These are phyloP conservation scores for Phialemoniopsis sp. DNA, from an alignment of 2,329 filamentous ascomycete species.

Conservation along the genomic window DNA sequence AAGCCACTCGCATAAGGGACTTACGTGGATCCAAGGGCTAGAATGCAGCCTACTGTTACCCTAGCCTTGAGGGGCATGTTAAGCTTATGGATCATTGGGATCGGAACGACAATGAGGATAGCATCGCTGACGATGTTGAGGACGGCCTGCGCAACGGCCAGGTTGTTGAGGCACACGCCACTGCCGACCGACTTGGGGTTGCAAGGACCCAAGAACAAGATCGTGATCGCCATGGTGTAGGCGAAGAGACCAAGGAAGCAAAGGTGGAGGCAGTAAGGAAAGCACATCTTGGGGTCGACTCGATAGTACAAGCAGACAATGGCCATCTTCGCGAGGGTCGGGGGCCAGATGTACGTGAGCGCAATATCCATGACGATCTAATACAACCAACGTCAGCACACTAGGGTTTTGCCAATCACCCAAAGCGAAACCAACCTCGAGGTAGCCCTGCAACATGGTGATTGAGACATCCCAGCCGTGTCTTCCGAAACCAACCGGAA, in stretches of 20 bases:
- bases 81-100: constrained; percentile 33
- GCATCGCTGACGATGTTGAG: constrained; percentile 41
- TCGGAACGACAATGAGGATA: constrained; percentile 35
- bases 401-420: too few species aligned
- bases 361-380: constrained; percentile 7
- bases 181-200: constrained; percentile 12
- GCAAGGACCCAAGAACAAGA: constrained; percentile 16
- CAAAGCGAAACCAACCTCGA: too few species aligned
- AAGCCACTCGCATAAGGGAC: too few species aligned
- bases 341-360: constrained; percentile 14
- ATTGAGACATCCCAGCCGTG: constrained; percentile 5
- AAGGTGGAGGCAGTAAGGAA: constrained; percentile 6
- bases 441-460: constrained; percentile 1
- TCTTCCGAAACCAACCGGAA: constrained; percentile 4
- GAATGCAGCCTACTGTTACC: constrained; percentile 31
- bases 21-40: constrained; percentile 38
- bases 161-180: constrained; percentile 33
- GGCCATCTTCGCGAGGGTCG: constrained; percentile 14
- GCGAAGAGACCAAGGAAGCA: constrained; percentile 7
- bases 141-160: constrained; percentile 36
- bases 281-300: constrained; percentile 8
- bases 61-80: constrained; percentile 38
- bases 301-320: constrained; percentile 13
- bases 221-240: constrained; percentile 14
- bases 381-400: too few species aligned